Base-by-base conservation (phyloP, 2,329 filamentous ascomycete species). In the Sphaerulina vaccinii region DNA sequence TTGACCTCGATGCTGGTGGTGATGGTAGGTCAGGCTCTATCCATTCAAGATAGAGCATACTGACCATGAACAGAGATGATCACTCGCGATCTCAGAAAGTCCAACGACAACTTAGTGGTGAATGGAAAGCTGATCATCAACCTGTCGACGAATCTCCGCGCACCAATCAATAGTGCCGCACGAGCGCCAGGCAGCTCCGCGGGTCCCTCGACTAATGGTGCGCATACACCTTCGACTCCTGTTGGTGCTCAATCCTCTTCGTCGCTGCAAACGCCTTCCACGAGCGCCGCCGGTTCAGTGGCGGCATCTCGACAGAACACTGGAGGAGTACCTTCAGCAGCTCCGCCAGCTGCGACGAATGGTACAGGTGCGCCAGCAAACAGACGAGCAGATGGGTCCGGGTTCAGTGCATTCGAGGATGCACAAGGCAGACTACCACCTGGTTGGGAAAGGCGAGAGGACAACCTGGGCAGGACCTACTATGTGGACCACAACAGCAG, bases 401-500 rank as follows among this genome's bases (percentile, higher is more conserved):
- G 72, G 47, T 83, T 95, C 67, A 96, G 90, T 65, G 91, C 92
- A 0, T 99, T 99, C 61, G 92, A 97, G 73, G 93, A 99, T 72
- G 84, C 85, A n/a, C 91, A 96, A 67, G 93, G 93, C 51, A 85
- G 92, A 62, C 74, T 99, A 49, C 93, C 93, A 27, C 85, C 88
- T 44, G 93, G 93, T 27, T 99, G 93, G 92, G 93, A 99, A 74
- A 85, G 93, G 50, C 84, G 93, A 51, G 92, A 97, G 71, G 93
- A 99, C 69, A 93, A 96, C 62, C 73, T 97, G 37, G 92, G 93
- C 46, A 83, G 93, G 65, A 97, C 92, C 18, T 99, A 99, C 69
- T 99, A 97, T 69, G 93, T 99, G 46, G 93, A 99, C 67, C 93
- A 97, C 70, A 97, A 97, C 70, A 96, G 91, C 5, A 81, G 93